Base-by-base conservation (phyloP, 306 rosid species). In the Casuarina equisetifolia region DNA sequence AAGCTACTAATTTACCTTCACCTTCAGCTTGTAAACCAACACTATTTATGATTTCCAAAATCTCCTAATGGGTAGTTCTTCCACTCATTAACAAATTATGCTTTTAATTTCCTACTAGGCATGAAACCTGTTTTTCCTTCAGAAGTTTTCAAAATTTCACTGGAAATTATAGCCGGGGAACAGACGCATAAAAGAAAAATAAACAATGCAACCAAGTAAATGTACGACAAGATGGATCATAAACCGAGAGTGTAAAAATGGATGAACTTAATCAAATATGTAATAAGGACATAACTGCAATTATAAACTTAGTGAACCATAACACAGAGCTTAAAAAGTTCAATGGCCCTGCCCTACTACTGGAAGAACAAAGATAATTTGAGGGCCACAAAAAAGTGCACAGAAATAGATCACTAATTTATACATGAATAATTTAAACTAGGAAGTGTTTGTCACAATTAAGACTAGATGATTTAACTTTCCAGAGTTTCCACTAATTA, bases 31-130 rank as follows among this genome's bases (percentile, higher is more conserved):
- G 20, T 43, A 85, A 63, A 3, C 15, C 35, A 66, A 46, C 44
- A 63, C 17, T 0, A 13, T 32, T 74, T 68, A 54, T 35, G 12
- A 44, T 43, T 9, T 64, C 16, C 4, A 15, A 15, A 63, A 40
- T 40, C 15, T 57, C 12, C 10, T 57, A 48, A 48, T 2, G 38
- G 32, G 35, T 19, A 57, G 38, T 63, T 43, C n/a, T 49, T 49
- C 19, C 49, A 71, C 13, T 17, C 12, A 20, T 9, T 58, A 5
- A 52, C 6, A 52, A 52, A 52, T 48, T 58, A 58, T 10, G 5
- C 15, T 25, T 25, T 58, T 54, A 62, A 45, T 51, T 69, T 52
- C 69, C 19, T 45, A 43, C 49, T 76, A 69, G 76, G n/a, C 69
- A 73, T 48, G 32, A 70, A 70, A 74, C 58, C 9, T 66, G 38